Evolutionary conservation across 495 filamentous ascomycete genomes (phyloP).

Genomic region (Neurospora hispaniola): DNA sequence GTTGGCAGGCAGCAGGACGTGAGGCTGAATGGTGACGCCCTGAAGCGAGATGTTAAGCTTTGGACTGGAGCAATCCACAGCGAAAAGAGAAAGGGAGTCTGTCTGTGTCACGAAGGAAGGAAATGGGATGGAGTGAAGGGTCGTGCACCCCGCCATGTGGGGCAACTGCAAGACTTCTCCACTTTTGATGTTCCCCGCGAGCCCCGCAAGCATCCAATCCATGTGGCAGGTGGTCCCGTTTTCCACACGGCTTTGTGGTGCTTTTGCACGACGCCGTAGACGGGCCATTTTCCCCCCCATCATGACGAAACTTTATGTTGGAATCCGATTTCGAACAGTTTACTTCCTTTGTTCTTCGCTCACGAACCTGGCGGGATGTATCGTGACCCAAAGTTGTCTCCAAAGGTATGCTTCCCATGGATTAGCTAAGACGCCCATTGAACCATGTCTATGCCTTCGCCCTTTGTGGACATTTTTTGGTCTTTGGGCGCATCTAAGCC

Average conservation of each 20-base stretch:
- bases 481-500: neutral
- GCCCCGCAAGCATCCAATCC: neutral
- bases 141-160: neutral
- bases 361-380: neutral
- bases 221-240: neutral
- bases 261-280: neutral
- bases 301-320: neutral
- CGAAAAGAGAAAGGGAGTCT: no score
- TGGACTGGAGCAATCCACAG: neutral
- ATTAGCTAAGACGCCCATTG: neutral
- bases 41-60: neutral
- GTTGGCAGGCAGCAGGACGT: neutral
- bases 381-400: neutral
- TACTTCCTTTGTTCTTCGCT: neutral
- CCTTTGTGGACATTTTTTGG: neutral
- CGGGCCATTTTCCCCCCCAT: neutral
- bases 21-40: neutral
- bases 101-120: no score
- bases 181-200: neutral
- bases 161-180: neutral
- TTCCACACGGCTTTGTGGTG: neutral
- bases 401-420: neutral
- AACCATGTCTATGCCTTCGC: neutral
- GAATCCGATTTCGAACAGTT: neutral
- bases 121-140: neutral